Evolutionary conservation across 148 eudicot genomes (phyloP), one percentile per base, ranked within the genome.

Genomic region (Rheum nobile): DNA sequence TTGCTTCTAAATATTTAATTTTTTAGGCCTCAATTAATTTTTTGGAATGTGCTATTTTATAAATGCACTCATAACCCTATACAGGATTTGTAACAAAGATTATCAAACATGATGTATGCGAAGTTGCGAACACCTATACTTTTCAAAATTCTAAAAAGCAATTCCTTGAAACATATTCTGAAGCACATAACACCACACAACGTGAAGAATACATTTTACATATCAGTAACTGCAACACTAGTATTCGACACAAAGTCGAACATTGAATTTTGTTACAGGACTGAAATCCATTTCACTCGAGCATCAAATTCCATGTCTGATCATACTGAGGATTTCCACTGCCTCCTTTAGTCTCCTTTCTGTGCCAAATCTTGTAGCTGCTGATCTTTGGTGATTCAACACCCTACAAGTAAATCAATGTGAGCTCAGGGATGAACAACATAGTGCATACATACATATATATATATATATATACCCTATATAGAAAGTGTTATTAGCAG

Each of bases 281-380:
- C 1, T 8, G 63, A 55, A 24, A 47, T 2, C 35, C 17, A 59
- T 26, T 21, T 59, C 37, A 59, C 13, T 22, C 39, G 32, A 17
- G 22, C 39, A 65, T 65, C 22, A 3, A 4, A 12, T 13, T 65
- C 22, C 39, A 32, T 32, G 39, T 65, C 21, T 72, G 52, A 90
- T 85, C 83, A 86, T 67, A 67, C 73, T 77, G 67, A 87, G 61
- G 46, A 93, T 84, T 80, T 89, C 87, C 72, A 57, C 79, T 8
- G 87, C 92, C 82, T 85, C 95, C 72, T 78, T 88, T 22, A 89
- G 82, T 83, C 97, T 82, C 67, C 86, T 83, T 72, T 85, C 92
- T n/a, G 71, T 76, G 26, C 71, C 81, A 41, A 89, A 92, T 67
- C 85, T 85, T 47, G 81, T 74, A 63, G 73, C 76, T 48, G 39